Evolutionary conservation across 1,139 yeast genomes (phyloP).

Genomic region (Arxiozyma slooffiae): DNA sequence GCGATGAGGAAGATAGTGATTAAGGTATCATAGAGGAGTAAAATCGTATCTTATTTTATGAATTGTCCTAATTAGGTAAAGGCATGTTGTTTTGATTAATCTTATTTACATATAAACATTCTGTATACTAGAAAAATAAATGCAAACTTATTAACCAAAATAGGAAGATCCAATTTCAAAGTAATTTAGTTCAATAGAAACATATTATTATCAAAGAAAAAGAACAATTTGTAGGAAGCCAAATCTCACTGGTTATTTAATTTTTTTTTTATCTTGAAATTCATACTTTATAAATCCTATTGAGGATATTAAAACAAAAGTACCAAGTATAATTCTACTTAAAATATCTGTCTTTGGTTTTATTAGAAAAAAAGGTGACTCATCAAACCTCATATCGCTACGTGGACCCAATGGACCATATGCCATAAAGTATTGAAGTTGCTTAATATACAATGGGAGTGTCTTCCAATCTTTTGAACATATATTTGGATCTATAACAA

Average conservation of each 20-base stretch:
- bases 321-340: background rate
- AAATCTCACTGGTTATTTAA: background rate
- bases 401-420: conserved; percentile 29
- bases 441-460: conserved; percentile 16
- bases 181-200: background rate
- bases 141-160: background rate
- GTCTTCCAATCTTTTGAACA: conserved; percentile 13
- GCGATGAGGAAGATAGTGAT: conserved; percentile 40
- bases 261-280: background rate
- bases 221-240: background rate
- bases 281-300: background rate
- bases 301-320: background rate
- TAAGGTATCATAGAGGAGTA: background rate
- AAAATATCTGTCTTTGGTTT: background rate
- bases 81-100: background rate
- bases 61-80: background rate
- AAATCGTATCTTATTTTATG: background rate
- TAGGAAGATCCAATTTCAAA: background rate
- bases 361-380: background rate
- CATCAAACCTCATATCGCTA: conserved; percentile 8
- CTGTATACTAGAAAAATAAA: conserved; percentile 1
- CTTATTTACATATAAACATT: background rate
- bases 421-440: conserved; percentile 18
- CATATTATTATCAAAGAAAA: no score
- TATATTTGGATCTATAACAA: background rate